Evolutionary conservation across 2,329 filamentous ascomycete genomes (phyloP).

Genomic region (Pezicula radicicola): DNA sequence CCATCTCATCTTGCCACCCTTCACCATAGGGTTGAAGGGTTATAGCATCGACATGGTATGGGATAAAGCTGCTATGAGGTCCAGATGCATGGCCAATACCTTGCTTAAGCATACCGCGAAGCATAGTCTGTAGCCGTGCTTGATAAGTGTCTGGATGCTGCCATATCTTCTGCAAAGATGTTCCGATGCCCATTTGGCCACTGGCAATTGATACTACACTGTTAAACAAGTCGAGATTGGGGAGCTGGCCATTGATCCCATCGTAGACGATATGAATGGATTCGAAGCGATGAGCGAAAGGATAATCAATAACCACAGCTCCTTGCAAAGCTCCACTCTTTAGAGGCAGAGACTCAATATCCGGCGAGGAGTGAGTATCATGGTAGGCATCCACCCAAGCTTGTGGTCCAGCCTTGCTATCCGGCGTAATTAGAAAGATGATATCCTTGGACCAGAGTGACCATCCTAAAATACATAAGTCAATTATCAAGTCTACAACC

Average conservation of each 20-base stretch:
- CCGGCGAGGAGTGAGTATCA: slow-evolving; percentile 72
- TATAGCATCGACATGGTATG: slow-evolving; percentile 95
- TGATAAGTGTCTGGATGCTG: slow-evolving; percentile 72
- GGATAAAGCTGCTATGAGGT: slow-evolving; percentile 92
- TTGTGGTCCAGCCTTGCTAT: slow-evolving; percentile 86
- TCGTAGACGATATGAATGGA: slow-evolving; percentile 91
- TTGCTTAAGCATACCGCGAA: slow-evolving; percentile 90
- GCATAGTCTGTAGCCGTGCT: slow-evolving; percentile 81
- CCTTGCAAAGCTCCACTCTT: slow-evolving; percentile 94
- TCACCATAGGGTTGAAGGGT: slow-evolving; percentile 87
- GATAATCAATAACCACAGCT: slow-evolving; percentile 90
- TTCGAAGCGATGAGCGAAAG: slow-evolving; percentile 79
- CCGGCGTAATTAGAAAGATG: slow-evolving; percentile 83
- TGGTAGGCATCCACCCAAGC: slow-evolving; percentile 99
- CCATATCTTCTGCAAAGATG: slow-evolving; percentile 83
- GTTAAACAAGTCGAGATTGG: slow-evolving; percentile 95
- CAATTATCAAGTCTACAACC: slow-evolving; percentile 2
- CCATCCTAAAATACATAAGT: slow-evolving; percentile 58
- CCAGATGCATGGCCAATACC: slow-evolving; percentile 85
- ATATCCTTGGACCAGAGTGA: slow-evolving; percentile 99
- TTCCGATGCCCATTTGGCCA: slow-evolving; percentile 87
- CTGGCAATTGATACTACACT: slow-evolving; percentile 83
- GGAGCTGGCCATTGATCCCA: slow-evolving; percentile 90
- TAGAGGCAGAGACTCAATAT: slow-evolving; percentile 73
- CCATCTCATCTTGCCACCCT: slow-evolving; percentile 98